phyloP scores from a whole-genome alignment of 2,329 filamentous ascomycete genomes.

The Stemphylium beticola region DNA sequence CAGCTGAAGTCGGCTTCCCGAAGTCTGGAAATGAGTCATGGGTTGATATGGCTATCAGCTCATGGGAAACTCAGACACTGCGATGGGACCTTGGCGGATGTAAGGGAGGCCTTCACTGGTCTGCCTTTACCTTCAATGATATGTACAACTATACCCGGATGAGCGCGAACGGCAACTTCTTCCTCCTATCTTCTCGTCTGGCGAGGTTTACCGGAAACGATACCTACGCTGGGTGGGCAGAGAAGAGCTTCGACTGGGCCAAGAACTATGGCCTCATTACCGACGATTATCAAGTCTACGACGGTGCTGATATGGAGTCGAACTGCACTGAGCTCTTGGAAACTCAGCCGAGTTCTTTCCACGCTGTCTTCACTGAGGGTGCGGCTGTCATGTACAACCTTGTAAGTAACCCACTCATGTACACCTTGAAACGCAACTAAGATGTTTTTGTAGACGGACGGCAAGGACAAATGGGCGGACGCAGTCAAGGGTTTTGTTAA shows the following conservation, averaged over 20 bases:
- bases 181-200: constrained; percentile 77
- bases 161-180: constrained; percentile 76
- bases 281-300: constrained; percentile 56
- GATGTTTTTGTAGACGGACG: constrained; percentile 24
- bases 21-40: constrained; percentile 54
- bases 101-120: constrained; percentile 71
- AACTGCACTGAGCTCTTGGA: constrained; percentile 58
- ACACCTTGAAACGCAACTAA: not conserved
- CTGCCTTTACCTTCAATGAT: constrained; percentile 76
- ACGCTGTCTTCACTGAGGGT: constrained; percentile 57
- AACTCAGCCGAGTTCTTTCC: constrained; percentile 60
- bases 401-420: constrained; percentile 34
- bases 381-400: constrained; percentile 59
- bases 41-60: constrained; percentile 69
- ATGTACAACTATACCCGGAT: constrained; percentile 82
- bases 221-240: constrained; percentile 64
- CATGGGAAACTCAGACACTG: constrained; percentile 71
- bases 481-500: constrained; percentile 28
- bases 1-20: constrained; percentile 70
- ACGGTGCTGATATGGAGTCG: constrained; percentile 51
- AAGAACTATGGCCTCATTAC: constrained; percentile 55
- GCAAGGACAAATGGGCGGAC: constrained; percentile 29
- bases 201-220: constrained; percentile 69
- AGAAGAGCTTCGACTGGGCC: constrained; percentile 65
- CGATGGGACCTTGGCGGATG: constrained; percentile 71